These are phyloP conservation scores for Lavandula angustifolia DNA, from an alignment of 257 asterid species.

Conservation along the genomic window DNA sequence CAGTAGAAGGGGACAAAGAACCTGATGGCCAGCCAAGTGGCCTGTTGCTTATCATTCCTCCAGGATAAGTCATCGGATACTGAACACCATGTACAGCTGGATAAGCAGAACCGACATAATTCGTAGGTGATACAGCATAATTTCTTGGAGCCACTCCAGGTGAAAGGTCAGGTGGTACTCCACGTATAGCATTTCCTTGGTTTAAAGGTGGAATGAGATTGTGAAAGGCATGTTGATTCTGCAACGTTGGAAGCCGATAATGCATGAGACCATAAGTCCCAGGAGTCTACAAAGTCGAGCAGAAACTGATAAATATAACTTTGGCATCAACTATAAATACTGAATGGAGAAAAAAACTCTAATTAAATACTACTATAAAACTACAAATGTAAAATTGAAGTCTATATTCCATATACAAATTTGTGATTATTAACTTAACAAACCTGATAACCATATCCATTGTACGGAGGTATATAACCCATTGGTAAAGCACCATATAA, in stretches of 20 bases:
- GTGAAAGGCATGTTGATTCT: slow-evolving; percentile 65
- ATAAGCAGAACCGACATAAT: slow-evolving; percentile 60
- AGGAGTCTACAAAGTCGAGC: slow-evolving; percentile 64
- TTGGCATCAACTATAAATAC: slow-evolving; percentile 17
- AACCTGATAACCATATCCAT: slow-evolving; percentile 94
- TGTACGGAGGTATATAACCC: slow-evolving; percentile 81
- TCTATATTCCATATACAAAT: not conserved
- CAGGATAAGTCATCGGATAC: slow-evolving; percentile 65
- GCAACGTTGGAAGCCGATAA: slow-evolving; percentile 72
- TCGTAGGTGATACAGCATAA: slow-evolving; percentile 57
- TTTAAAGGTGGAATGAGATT: slow-evolving; percentile 59
- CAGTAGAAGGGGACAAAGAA: slow-evolving; percentile 51
- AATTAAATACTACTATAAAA: slow-evolving; percentile 10
- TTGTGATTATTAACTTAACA: slow-evolving; percentile 23
- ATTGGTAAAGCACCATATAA: slow-evolving; percentile 76
- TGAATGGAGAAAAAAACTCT: slow-evolving; percentile 20
- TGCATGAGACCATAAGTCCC: slow-evolving; percentile 79
- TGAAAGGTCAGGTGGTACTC: slow-evolving; percentile 57
- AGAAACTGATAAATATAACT: slow-evolving; percentile 35
- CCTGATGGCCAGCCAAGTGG: slow-evolving; percentile 52
- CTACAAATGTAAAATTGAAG: not conserved
- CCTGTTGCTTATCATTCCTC: slow-evolving; percentile 50
- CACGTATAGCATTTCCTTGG: slow-evolving; percentile 58
- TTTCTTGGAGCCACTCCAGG: slow-evolving; percentile 65
- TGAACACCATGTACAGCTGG: slow-evolving; percentile 63